These are phyloP conservation scores for Martiniozyma asiatica DNA, from an alignment of 1,139 yeast genomes.

Conservation along the genomic window DNA sequence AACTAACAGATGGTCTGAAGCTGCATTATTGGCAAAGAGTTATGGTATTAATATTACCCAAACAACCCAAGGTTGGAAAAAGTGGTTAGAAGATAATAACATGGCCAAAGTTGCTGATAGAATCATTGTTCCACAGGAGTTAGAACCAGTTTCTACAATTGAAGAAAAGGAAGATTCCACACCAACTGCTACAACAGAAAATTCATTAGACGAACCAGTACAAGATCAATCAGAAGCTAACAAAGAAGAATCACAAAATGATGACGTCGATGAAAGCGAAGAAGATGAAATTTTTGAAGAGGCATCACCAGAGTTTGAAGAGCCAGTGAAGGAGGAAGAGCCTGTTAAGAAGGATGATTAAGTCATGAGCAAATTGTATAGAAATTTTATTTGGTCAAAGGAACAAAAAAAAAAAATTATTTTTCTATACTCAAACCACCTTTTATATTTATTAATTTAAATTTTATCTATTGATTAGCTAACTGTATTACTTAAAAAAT, in stretches of 20 bases:
- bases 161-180: constrained; percentile 2
- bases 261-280: no score
- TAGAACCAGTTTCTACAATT: constrained; percentile 1
- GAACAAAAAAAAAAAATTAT: background rate
- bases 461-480: no score
- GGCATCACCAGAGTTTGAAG: no score
- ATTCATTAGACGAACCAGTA: background rate
- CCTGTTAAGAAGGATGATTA: no score
- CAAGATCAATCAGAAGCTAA: background rate
- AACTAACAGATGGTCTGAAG: constrained; percentile 72
- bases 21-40: constrained; percentile 67
- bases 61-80: constrained; percentile 57
- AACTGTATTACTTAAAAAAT: no score
- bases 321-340: no score
- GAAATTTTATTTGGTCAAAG: no score
- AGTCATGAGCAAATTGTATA: no score
- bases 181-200: constrained; percentile 1
- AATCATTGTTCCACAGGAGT: constrained; percentile 28
- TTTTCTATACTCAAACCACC: background rate
- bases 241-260: background rate
- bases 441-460: background rate
- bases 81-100: constrained; percentile 35
- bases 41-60: constrained; percentile 38
- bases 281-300: no score
- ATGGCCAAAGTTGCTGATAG: constrained; percentile 52